phyloP scores from a whole-genome alignment of 75 land plant genomes.

The Selaginella tamariscina region DNA sequence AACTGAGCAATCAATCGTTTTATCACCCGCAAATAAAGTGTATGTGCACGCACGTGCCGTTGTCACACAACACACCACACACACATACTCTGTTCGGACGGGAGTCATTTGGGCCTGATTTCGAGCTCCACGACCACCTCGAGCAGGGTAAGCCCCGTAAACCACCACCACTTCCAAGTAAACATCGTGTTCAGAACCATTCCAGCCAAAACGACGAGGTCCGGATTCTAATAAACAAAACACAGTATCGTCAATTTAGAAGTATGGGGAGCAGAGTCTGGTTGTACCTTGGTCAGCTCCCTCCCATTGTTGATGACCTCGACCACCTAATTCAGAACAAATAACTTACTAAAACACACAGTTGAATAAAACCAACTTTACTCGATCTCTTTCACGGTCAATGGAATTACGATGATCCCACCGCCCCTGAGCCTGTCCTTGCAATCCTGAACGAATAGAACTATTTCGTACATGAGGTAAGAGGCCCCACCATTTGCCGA shows the following conservation, averaged over 20 bases:
- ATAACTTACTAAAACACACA: too few relatives aligned
- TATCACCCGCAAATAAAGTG: not conserved
- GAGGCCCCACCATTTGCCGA: not conserved
- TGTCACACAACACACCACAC: not conserved
- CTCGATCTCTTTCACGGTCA: not conserved
- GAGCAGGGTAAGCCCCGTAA: not conserved
- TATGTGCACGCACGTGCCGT: constrained; percentile 34
- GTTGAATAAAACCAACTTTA: too few relatives aligned
- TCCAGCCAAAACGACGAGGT: constrained; percentile 38
- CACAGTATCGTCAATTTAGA: too few relatives aligned
- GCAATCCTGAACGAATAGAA: not conserved
- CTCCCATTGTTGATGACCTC: not conserved
- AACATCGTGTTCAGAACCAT: constrained; percentile 72
- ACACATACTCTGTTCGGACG: not conserved
- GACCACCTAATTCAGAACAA: too few relatives aligned
- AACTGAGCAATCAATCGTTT: constrained; percentile 25
- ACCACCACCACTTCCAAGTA: constrained; percentile 73
- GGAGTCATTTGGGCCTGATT: not conserved
- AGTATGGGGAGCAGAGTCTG: too few relatives aligned
- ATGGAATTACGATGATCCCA: not conserved
- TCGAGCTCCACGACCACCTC: not conserved
- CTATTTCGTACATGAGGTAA: not conserved
- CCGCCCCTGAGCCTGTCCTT: not conserved
- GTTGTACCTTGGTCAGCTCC: too few relatives aligned
- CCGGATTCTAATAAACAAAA: too few relatives aligned